Conservation (phyloP, 2,329 filamentous ascomycete species). For the Aaosphaeria arxii region DNA sequence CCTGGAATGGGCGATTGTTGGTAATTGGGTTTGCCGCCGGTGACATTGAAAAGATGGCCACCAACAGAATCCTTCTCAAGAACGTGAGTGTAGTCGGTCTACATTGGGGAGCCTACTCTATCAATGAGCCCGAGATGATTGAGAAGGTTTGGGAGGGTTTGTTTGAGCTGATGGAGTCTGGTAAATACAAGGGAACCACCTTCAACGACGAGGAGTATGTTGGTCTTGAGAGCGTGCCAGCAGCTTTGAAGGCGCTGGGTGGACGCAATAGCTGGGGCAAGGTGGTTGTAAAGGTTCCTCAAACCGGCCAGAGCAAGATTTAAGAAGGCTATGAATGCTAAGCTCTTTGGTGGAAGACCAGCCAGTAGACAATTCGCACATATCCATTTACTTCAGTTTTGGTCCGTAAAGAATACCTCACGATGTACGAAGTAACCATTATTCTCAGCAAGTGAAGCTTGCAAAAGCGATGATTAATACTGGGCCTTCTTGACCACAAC, state of each 20-base stretch:
- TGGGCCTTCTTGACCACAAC: no score
- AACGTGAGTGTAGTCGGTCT: conserved; percentile 88
- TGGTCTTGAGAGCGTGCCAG: conserved; percentile 75
- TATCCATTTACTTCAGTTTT: no score
- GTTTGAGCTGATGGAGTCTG: conserved; percentile 70
- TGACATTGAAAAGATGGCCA: conserved; percentile 83
- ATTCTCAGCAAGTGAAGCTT: no score
- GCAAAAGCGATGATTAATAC: no score
- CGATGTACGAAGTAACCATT: no score
- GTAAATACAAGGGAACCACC: conserved; percentile 77
- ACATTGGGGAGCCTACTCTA: conserved; percentile 85
- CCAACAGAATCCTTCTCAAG: conserved; percentile 91
- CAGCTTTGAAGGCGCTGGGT: conserved; percentile 74
- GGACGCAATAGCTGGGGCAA: conserved; percentile 90
- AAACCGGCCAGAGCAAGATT: conserved; percentile 44
- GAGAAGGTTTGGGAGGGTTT: conserved; percentile 78
- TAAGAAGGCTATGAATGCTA: conserved; percentile 6
- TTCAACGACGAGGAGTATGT: conserved; percentile 80
- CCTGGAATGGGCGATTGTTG: conserved; percentile 86
- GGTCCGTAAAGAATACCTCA: no score
- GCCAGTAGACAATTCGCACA: no score
- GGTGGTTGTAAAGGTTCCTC: conserved; percentile 83
- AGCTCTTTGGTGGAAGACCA: background rate
- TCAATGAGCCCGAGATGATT: conserved; percentile 68
- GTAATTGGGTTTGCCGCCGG: conserved; percentile 88